Evolutionary conservation across 306 rosid species (phyloP).

Genomic region (Acacia acuminata): DNA sequence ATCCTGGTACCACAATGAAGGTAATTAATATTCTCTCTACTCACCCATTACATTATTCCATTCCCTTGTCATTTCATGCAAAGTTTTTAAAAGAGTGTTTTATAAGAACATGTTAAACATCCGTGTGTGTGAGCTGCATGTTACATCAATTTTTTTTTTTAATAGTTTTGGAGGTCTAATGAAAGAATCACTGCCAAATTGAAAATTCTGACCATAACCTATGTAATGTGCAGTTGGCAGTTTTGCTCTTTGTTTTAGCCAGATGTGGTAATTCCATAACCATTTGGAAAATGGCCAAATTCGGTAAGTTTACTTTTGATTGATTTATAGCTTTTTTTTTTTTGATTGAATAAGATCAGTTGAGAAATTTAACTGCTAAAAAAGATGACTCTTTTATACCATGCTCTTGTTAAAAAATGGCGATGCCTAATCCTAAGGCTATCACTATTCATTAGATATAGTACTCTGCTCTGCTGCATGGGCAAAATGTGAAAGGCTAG

Average conservation of each 20-base stretch:
- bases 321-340: background rate
- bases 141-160: background rate
- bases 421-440: background rate
- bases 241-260: constrained; percentile 81
- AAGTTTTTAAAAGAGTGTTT: background rate
- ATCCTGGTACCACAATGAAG: constrained; percentile 88
- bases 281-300: constrained; percentile 77
- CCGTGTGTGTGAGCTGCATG: background rate
- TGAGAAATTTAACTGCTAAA: background rate
- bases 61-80: background rate
- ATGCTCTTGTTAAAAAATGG: background rate
- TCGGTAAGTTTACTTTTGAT: constrained; percentile 42
- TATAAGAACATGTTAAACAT: background rate
- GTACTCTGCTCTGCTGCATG: background rate
- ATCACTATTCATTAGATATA: background rate
- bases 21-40: constrained; percentile 40
- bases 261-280: constrained; percentile 88
- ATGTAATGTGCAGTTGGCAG: constrained; percentile 66
- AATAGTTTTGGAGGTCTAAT: background rate
- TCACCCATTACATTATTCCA: background rate
- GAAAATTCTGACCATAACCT: constrained; percentile 13
- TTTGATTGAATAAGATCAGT: background rate
- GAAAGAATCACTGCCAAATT: background rate
- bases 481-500: background rate
- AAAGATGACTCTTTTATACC: background rate